phyloP scores from a whole-genome alignment of 768 basidiomycete genomes.

The Lactarius quietus region DNA sequence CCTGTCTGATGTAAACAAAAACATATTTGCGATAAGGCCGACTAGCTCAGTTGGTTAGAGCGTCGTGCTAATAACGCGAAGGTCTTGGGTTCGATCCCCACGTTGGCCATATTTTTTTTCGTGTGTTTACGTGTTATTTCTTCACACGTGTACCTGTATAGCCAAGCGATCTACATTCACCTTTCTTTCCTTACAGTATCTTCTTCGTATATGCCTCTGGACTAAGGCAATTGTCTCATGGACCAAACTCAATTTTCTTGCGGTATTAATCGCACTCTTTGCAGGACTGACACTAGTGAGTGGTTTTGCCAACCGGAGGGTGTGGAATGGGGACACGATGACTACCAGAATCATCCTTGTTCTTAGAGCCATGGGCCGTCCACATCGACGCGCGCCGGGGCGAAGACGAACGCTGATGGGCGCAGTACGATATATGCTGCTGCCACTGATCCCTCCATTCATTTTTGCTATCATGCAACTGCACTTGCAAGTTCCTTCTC shows the following conservation, averaged over 20 bases:
- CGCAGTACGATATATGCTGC: conserved; percentile 41
- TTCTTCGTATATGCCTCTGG: not conserved
- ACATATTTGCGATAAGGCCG: conserved; percentile 43
- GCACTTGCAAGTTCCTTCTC: not conserved
- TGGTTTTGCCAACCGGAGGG: not conserved
- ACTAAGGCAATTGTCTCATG: conserved; percentile 10
- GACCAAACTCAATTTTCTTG: conserved; percentile 12
- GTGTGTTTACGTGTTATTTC: no score
- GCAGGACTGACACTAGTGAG: conserved; percentile 16
- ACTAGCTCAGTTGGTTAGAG: conserved; percentile 94
- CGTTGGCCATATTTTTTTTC: conserved; percentile 26
- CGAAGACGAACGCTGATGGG: conserved; percentile 62
- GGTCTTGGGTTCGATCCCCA: conserved; percentile 34
- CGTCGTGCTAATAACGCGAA: conserved; percentile 72
- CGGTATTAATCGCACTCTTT: conserved; percentile 4
- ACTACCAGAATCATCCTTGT: conserved; percentile 83
- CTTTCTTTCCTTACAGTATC: no score
- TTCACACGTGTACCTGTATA: no score
- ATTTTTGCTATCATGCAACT: not conserved
- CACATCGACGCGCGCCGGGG: conserved; percentile 49
- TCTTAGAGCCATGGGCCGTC: conserved; percentile 75
- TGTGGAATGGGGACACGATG: conserved; percentile 42
- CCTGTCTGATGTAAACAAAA: conserved; percentile 2
- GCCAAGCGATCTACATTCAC: not conserved
- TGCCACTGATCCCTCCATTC: conserved; percentile 33